Percentiles rank a stretch among this genome's conserved stretches.
phyloP scores from a whole-genome alignment of 2,329 filamentous ascomycete genomes.

The Venturia nashicola region DNA sequence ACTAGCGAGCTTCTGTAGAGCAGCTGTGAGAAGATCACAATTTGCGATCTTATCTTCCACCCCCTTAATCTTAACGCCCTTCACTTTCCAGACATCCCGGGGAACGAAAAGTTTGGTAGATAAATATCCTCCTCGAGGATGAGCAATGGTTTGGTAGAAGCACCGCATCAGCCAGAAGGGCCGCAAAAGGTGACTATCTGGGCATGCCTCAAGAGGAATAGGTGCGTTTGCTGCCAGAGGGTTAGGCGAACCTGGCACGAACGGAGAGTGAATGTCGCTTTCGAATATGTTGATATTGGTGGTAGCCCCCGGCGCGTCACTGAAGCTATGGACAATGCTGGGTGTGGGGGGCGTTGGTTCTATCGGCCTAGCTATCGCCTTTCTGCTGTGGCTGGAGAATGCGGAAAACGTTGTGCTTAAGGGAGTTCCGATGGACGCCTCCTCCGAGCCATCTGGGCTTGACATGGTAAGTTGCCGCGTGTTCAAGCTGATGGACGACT shows the following conservation, averaged over 20 bases:
- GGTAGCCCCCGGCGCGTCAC: conserved; percentile 34
- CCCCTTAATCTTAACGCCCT: conserved; percentile 82
- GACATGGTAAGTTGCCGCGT: conserved; percentile 60
- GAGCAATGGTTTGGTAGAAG: conserved; percentile 81
- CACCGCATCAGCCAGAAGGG: conserved; percentile 98
- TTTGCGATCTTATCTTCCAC: conserved; percentile 89
- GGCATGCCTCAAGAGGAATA: conserved; percentile 77
- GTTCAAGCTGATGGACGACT: conserved; percentile 51
- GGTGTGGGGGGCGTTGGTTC: conserved; percentile 55
- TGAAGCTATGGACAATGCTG: conserved; percentile 32
- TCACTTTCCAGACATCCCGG: conserved; percentile 84
- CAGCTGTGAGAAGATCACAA: conserved; percentile 82
- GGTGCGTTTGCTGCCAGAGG: conserved; percentile 53
- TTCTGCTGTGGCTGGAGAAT: conserved; percentile 22
- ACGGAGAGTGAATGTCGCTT: conserved; percentile 60
- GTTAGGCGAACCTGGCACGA: conserved; percentile 53
- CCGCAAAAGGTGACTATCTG: conserved; percentile 74
- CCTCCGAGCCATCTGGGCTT: conserved; percentile 49
- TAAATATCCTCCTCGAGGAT: conserved; percentile 83
- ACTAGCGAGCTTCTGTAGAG: conserved; percentile 66
- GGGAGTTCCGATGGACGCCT: conserved; percentile 63
- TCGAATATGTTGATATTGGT: conserved; percentile 76
- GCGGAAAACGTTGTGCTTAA: conserved; percentile 54
- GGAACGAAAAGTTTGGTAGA: conserved; percentile 88
- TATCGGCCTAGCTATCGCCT: conserved; percentile 40